Evolutionary conservation across 2,329 filamentous ascomycete genomes (phyloP), one percentile per base, ranked within the genome.

Genomic region (Leptographium lundbergii): DNA sequence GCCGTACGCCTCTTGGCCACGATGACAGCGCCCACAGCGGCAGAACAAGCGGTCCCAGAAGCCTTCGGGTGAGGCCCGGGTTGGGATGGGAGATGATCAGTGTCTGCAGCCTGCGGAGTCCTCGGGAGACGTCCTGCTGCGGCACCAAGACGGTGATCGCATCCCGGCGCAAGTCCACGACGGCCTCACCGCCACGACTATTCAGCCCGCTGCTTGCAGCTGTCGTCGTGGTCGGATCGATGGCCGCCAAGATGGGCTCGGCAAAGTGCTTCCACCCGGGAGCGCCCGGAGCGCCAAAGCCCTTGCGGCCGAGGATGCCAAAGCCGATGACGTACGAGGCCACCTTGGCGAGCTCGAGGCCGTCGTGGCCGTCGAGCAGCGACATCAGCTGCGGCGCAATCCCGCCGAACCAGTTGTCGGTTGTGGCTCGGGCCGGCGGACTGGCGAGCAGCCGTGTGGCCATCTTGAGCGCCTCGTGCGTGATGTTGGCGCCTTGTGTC

Each of bases 391-490:
- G 86, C 2, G 79, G 78, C 9, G 81, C 76, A 42, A 89, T 76
- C 4, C 75, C 75, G 0, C 71, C 66, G 61, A 87, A 85, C 84
- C 85, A 89, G 42, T 70, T 69, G 22, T 82, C 75, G 1, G 82
- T 72, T 3, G 72, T 67, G 64, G 85, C 77, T 0, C 73, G 74
- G 2, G 72, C 69, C 0, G 86, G 85, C 0, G 84, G 81, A 1
- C 78, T 77, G 0, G 82, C 81, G 0, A 89, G 70, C 19, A 89
- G 72, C 58, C 76, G 79, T 1, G 83, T 80, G 4, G 82, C 83
- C 66, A 87, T 78, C 32, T 79, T 79, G 42, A 89, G 73, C 1
- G 85, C 85, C 66, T 89, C 85, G 36, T 86, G 79, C 0, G 86
- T 86, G 59, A 89, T 85, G 50, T 79, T 80, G 5, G 84, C 79